phyloP scores from a whole-genome alignment of 1,139 yeast species.

The Nakaseomyces uthaithaninus region DNA sequence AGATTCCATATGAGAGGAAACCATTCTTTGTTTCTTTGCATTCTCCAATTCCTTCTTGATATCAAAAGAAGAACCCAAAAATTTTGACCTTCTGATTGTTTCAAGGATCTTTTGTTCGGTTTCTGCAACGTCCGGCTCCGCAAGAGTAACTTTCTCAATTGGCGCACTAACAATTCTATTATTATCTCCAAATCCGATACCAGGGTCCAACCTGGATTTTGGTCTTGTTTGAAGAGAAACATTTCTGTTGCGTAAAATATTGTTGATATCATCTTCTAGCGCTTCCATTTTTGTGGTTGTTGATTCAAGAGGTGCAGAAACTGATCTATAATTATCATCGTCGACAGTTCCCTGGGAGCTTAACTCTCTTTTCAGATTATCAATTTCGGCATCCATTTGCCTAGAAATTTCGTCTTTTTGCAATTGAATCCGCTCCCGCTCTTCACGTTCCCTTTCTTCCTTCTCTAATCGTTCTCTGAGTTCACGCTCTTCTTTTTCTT shows the following conservation, averaged over 20 bases:
- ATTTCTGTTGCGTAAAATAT: constrained; percentile 32
- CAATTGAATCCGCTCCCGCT: constrained; percentile 15
- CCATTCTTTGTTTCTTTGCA: constrained; percentile 32
- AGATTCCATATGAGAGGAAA: constrained; percentile 12
- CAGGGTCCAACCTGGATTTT: constrained; percentile 64
- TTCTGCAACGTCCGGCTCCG: constrained; percentile 8
- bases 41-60: constrained; percentile 41
- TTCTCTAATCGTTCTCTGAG: constrained; percentile 11
- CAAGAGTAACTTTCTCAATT: constrained; percentile 5
- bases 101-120: constrained; percentile 29
- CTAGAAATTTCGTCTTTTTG: constrained; percentile 18
- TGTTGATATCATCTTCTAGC: constrained; percentile 17
- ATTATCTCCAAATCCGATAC: constrained; percentile 14
- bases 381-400: constrained; percentile 25
- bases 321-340: constrained; percentile 29
- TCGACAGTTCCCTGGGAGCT: constrained; percentile 9
- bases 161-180: constrained; percentile 7
- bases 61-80: constrained; percentile 37
- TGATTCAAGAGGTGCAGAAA: constrained; percentile 32
- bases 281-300: constrained; percentile 18
- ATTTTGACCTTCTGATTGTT: constrained; percentile 38
- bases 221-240: constrained; percentile 46
- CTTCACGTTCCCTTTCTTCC: constrained; percentile 13
- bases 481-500: constrained; percentile 11
- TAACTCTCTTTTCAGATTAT: constrained; percentile 21